Conservation (phyloP, 352 stramenopile genomes). For the Pythium periplocum region DNA sequence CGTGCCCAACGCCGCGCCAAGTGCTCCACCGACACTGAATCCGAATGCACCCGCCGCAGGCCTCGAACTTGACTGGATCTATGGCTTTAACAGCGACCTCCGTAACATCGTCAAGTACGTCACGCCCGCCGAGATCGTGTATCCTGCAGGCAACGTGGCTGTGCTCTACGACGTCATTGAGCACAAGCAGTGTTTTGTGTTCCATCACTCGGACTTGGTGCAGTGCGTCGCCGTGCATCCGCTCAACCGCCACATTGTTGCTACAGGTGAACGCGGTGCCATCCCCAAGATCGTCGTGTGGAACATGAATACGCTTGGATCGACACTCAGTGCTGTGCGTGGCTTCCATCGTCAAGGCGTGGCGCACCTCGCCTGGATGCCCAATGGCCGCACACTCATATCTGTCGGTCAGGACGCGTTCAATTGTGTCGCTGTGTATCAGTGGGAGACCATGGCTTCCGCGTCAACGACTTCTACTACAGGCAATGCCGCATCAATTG, state of each 20-base stretch:
- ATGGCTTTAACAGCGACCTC: conserved; percentile 73
- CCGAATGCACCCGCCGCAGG: conserved; percentile 44
- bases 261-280: conserved; percentile 51
- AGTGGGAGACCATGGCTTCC: conserved; percentile 39
- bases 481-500: conserved; percentile 17
- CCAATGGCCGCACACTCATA: conserved; percentile 61
- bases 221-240: conserved; percentile 58
- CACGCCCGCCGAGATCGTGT: conserved; percentile 54
- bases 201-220: conserved; percentile 59
- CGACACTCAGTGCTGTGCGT: conserved; percentile 51
- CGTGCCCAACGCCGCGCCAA: conserved; percentile 53
- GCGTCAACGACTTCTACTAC: conserved; percentile 2
- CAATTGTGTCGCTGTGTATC: conserved; percentile 72
- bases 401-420: conserved; percentile 62
- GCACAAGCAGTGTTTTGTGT: conserved; percentile 63
- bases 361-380: conserved; percentile 65
- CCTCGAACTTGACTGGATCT: conserved; percentile 74
- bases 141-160: conserved; percentile 49
- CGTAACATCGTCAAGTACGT: conserved; percentile 56
- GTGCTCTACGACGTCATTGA: conserved; percentile 68
- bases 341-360: conserved; percentile 66
- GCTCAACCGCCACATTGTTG: conserved; percentile 36
- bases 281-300: conserved; percentile 67
- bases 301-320: conserved; percentile 32
- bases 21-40: conserved; percentile 46